These are phyloP conservation scores for Microcyclospora pomicola DNA, from an alignment of 2,329 filamentous ascomycete species.

Conservation along the genomic window DNA sequence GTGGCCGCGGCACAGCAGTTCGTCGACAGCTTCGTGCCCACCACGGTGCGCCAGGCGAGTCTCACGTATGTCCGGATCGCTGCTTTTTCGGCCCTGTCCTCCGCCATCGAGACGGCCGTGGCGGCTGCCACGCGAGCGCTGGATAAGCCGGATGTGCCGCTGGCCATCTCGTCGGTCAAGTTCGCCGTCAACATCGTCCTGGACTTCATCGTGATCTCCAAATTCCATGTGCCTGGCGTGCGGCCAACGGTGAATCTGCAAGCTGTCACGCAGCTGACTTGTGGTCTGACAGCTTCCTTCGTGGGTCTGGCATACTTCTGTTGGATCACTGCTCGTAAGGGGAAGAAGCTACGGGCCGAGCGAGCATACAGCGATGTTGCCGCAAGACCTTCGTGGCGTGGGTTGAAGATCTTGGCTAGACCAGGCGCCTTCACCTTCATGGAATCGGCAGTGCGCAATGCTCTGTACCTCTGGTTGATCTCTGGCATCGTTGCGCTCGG, in stretches of 20 bases:
- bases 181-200: conserved; percentile 54
- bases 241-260: conserved; percentile 50
- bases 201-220: conserved; percentile 53
- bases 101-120: conserved; percentile 50
- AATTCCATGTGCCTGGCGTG: conserved; percentile 43
- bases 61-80: conserved; percentile 52
- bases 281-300: conserved; percentile 42
- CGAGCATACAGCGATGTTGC: not conserved
- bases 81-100: conserved; percentile 48
- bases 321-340: conserved; percentile 24
- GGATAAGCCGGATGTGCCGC: conserved; percentile 54
- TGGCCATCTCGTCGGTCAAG: conserved; percentile 50
- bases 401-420: conserved; percentile 38
- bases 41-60: conserved; percentile 41
- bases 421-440: conserved; percentile 47
- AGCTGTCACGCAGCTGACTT: conserved; percentile 48
- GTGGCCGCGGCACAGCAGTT: conserved; percentile 40
- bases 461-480: conserved; percentile 58
- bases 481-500: conserved; percentile 50
- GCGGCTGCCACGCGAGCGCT: conserved; percentile 48
- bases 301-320: conserved; percentile 49
- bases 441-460: conserved; percentile 55
- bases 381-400: conserved; percentile 26
- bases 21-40: conserved; percentile 49
- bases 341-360: not conserved